phyloP scores from a whole-genome alignment of 1,284 basidiomycete species.

The Anthracocystis panici-leucophaei region DNA sequence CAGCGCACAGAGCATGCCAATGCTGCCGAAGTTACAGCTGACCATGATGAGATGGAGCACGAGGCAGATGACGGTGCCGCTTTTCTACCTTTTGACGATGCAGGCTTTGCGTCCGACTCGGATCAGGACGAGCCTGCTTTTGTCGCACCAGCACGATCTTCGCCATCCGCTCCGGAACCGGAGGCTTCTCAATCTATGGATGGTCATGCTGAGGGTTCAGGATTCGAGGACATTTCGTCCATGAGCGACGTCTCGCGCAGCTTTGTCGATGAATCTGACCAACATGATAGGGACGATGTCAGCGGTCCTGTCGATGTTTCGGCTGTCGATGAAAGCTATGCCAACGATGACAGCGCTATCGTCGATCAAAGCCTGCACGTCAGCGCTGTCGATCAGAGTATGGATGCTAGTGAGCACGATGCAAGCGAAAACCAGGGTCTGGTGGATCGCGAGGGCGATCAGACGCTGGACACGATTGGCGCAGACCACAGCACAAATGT shows the following conservation, averaged over 20 bases:
- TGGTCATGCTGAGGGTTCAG: not conserved
- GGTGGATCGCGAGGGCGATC: constrained; percentile 1
- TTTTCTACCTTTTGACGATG: constrained; percentile 22
- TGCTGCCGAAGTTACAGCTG: not conserved
- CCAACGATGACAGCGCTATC: constrained; percentile 15
- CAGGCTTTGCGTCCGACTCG: constrained; percentile 34
- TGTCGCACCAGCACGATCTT: not conserved
- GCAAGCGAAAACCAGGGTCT: not conserved
- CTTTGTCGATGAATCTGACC: constrained; percentile 20
- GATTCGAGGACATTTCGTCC: constrained; percentile 12
- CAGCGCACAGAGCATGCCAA: constrained; percentile 1
- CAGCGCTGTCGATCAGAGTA: constrained; percentile 6
- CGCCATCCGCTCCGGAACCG: not conserved
- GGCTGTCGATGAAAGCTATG: not conserved
- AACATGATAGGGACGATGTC: not conserved
- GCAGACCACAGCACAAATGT: not conserved
- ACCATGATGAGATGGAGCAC: not conserved
- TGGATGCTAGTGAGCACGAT: constrained; percentile 5
- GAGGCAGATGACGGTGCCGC: constrained; percentile 5
- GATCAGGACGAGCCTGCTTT: constrained; percentile 20
- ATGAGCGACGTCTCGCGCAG: constrained; percentile 28
- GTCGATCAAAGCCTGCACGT: constrained; percentile 7
- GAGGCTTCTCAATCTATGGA: not conserved
- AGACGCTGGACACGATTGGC: constrained; percentile 1
- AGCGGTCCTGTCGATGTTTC: constrained; percentile 13